Evolutionary conservation across 2,329 filamentous ascomycete species (phyloP).

Genomic region (Huntiella moniliformis): DNA sequence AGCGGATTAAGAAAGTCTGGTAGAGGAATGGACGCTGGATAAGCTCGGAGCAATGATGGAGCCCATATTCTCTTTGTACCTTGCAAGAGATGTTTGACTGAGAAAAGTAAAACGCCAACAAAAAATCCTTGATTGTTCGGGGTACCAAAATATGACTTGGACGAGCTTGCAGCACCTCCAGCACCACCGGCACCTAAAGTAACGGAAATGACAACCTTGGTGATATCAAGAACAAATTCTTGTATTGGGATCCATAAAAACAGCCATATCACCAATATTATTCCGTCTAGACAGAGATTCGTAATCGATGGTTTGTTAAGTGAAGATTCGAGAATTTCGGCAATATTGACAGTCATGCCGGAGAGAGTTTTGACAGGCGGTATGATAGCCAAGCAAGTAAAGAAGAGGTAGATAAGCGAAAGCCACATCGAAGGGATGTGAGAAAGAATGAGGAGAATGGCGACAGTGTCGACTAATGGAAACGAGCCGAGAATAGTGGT

Average conservation of each 20-base stretch:
- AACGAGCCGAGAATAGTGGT: constrained; percentile 78
- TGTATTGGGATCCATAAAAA: constrained; percentile 77
- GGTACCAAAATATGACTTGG: constrained; percentile 30
- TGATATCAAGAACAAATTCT: constrained; percentile 72
- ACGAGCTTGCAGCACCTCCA: neutral
- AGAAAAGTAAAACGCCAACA: constrained; percentile 5
- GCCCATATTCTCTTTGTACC: constrained; percentile 9
- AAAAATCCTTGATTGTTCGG: constrained; percentile 28
- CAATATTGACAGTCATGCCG: constrained; percentile 62
- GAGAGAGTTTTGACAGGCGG: constrained; percentile 63
- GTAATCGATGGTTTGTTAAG: constrained; percentile 71
- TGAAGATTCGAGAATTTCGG: constrained; percentile 79
- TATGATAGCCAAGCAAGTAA: constrained; percentile 83
- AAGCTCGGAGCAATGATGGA: constrained; percentile 4
- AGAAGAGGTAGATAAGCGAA: constrained; percentile 77
- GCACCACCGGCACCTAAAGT: constrained; percentile 51
- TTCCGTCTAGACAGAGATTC: constrained; percentile 20
- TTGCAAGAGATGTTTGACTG: constrained; percentile 4
- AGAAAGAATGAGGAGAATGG: constrained; percentile 88
- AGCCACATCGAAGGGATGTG: constrained; percentile 78
- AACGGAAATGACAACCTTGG: constrained; percentile 83
- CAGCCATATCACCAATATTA: constrained; percentile 37
- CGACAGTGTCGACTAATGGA: constrained; percentile 84
- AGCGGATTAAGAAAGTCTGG: constrained; percentile 10
- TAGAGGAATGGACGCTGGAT: constrained; percentile 1